Evolutionary conservation across 257 asterid genomes (phyloP), one percentile per base, ranked within the genome.

Genomic region (Osmanthus fragrans): DNA sequence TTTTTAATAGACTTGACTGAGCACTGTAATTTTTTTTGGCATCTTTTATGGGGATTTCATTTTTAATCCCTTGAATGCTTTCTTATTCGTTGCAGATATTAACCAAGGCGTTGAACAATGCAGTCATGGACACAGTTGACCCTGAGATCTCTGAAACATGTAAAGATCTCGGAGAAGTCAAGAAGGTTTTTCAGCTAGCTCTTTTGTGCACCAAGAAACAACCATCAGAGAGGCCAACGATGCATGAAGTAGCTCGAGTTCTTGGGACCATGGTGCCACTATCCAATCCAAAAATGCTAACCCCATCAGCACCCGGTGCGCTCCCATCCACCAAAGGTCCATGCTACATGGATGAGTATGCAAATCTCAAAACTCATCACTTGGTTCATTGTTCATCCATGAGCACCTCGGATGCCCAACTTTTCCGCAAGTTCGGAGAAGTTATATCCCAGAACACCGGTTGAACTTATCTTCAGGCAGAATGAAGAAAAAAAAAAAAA

Each of bases 171-270:
- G 94, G 90, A 27, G 97, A 96, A 47, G 94, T 92, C 12, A 96
- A 96, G 85, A 96, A 96, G 82, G 96, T 93, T 8, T 96, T 34
- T 32, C 99, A 96, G 80, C 98, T 96, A 4, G 97, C 97, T 1
- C 97, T 96, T 21, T 80, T 96, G 6, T 95, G 99, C 92, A 85
- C 94, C 58, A 95, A 91, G 88, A 83, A 90, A 30, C 98, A 88
- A 81, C 97, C 96, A 1, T 81, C 82, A 0, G 99, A 93, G 74
- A 81, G 99, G 87, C 99, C 99, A 5, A 87, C 92, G 0, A 95
- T 93, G 99, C 97, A 95, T 1, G 97, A 95, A 65, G 98, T 93
- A 3, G 94, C 92, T 19, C 84, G 98, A 5, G 98, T 95, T 0
- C 91, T 95, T 0, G 92, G 88, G 10, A 85, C 91, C 66, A 76